A percentile compares a stretch with the other conserved stretches of the same genome.
Evolutionary conservation across 305 asterid species (phyloP).

Genomic region (Fraxinus albicans): DNA sequence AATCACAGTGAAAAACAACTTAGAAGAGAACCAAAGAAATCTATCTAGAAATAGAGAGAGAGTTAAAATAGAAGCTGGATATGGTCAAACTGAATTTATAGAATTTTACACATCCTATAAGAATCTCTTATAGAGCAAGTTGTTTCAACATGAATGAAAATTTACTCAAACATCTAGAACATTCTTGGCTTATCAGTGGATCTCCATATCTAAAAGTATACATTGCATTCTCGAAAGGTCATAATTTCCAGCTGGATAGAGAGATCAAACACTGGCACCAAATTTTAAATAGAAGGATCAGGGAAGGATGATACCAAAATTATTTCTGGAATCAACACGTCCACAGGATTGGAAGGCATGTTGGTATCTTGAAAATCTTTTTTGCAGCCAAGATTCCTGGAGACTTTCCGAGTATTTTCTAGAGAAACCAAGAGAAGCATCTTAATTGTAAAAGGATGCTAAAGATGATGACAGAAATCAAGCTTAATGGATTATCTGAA

Average conservation of each 20-base stretch:
- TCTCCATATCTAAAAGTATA: background rate
- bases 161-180: background rate
- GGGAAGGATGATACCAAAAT: constrained; percentile 59
- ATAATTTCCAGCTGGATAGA: constrained; percentile 13
- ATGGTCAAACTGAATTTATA: constrained; percentile 1
- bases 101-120: background rate
- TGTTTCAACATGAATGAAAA: background rate
- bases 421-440: constrained; percentile 41
- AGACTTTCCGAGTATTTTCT: constrained; percentile 83
- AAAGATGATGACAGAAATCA: constrained; percentile 11
- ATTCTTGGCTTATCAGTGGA: constrained; percentile 1
- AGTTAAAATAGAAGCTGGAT: background rate
- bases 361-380: constrained; percentile 36
- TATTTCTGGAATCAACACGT: constrained; percentile 90
- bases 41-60: constrained; percentile 11
- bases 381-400: constrained; percentile 75
- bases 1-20: constrained; percentile 16
- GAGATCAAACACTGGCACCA: background rate
- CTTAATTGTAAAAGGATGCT: constrained; percentile 21
- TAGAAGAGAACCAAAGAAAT: background rate
- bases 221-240: background rate
- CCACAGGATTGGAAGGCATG: constrained; percentile 55
- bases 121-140: background rate
- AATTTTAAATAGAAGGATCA: constrained; percentile 24
- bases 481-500: constrained; percentile 22